Percentiles rank a stretch among this genome's conserved stretches.
phyloP scores from a whole-genome alignment of 2,329 filamentous ascomycete genomes.

The Fusarium sp. region DNA sequence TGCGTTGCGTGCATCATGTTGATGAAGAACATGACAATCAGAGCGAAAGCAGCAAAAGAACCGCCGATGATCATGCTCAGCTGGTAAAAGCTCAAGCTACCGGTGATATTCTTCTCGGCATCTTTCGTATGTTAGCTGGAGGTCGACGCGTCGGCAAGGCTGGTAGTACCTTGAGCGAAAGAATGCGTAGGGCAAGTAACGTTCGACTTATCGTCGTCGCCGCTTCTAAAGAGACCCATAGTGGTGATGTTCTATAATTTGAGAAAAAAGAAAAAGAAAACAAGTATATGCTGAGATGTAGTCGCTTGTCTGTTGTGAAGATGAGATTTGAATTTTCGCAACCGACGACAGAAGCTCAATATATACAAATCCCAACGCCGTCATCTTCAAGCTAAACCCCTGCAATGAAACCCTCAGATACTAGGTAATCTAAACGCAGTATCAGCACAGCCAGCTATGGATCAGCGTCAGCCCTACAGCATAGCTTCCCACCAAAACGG shows the following conservation, averaged over 20 bases:
- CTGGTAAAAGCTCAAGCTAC: conserved; percentile 18
- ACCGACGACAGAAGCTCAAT: neutral
- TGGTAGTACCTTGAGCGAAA: conserved; percentile 5
- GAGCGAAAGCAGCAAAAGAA: conserved; percentile 24
- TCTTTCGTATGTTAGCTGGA: neutral
- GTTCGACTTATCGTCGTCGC: neutral
- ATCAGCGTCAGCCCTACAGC: neutral
- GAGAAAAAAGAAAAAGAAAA: neutral
- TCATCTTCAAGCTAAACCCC: neutral
- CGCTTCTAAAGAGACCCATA: neutral
- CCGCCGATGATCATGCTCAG: conserved; percentile 33
- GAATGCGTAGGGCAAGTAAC: conserved; percentile 13
- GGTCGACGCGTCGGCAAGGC: neutral
- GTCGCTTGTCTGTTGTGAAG: neutral
- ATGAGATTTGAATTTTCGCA: neutral
- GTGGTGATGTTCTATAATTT: neutral
- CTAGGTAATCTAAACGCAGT: neutral
- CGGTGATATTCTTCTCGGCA: conserved; percentile 18
- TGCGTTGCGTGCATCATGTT: conserved; percentile 33
- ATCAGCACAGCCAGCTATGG: neutral
- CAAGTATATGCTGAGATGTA: neutral
- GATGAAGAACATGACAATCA: conserved; percentile 25
- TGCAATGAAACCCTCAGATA: neutral
- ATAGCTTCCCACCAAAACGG: neutral
- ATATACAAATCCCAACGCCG: neutral